Evolutionary conservation across 129 eudicot genomes (phyloP).

Genomic region (Calendula officinalis): DNA sequence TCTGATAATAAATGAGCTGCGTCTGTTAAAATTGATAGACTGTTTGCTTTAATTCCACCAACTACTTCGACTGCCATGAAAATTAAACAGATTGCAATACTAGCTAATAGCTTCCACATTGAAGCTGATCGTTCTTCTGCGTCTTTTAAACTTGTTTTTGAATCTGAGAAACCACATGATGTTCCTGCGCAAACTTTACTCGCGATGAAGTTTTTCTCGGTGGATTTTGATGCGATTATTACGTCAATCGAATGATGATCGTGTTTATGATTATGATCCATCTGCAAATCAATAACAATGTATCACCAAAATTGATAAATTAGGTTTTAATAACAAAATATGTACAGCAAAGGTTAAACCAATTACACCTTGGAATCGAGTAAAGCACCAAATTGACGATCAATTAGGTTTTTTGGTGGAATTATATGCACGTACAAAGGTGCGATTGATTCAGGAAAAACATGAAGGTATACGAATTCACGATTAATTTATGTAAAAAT

Average conservation of each 20-base stretch:
- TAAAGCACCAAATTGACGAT: too few species aligned
- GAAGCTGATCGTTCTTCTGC: slow-evolving; percentile 46
- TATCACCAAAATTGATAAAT: background rate
- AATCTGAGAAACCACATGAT: slow-evolving; percentile 49
- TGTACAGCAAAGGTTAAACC: too few species aligned
- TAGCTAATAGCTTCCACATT: slow-evolving; percentile 36
- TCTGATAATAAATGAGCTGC: slow-evolving; percentile 59
- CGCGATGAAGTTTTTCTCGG: slow-evolving; percentile 13
- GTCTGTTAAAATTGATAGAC: slow-evolving; percentile 54
- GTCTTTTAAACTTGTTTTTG: slow-evolving; percentile 27
- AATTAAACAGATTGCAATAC: slow-evolving; percentile 40
- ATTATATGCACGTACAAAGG: too few species aligned
- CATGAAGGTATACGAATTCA: too few species aligned
- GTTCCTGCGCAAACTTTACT: slow-evolving; percentile 46
- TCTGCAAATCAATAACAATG: slow-evolving; percentile 1
- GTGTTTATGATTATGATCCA: slow-evolving; percentile 7
- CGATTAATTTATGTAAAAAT: too few species aligned
- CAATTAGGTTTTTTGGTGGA: too few species aligned
- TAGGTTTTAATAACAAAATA: too few species aligned
- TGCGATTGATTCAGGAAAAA: too few species aligned
- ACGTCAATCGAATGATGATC: slow-evolving; percentile 15
- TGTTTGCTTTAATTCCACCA: slow-evolving; percentile 57
- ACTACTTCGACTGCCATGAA: slow-evolving; percentile 51
- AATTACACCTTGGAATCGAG: too few species aligned
- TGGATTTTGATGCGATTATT: background rate